Evolutionary conservation across 306 rosid species (phyloP), one percentile per base, ranked within the genome.

Genomic region (Carpinus fangiana): DNA sequence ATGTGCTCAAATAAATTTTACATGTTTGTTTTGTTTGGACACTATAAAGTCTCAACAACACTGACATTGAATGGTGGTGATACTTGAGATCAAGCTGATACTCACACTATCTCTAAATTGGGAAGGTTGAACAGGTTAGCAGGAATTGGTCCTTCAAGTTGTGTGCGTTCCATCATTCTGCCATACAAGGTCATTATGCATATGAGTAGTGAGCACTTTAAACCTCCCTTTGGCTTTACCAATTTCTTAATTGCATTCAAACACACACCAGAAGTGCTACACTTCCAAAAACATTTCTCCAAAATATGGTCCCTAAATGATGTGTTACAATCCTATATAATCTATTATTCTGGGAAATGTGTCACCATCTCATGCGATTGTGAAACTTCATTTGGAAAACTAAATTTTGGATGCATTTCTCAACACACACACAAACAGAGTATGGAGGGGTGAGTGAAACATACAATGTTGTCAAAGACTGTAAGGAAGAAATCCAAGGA

Each of bases 381-480:
- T n/a, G n/a, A n/a, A n/a, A n/a, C n/a, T n/a, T n/a, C n/a, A n/a
- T n/a, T n/a, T n/a, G n/a, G n/a, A n/a, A n/a, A n/a, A n/a, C n/a
- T n/a, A n/a, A n/a, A n/a, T n/a, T n/a, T n/a, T n/a, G n/a, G n/a
- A n/a, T n/a, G n/a, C n/a, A n/a, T n/a, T n/a, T n/a, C n/a, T n/a
- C n/a, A n/a, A n/a, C n/a, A n/a, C n/a, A n/a, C n/a, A n/a, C n/a
- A n/a, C n/a, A n/a, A n/a, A n/a, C n/a, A n/a, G n/a, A n/a, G n/a
- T n/a, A n/a, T n/a, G n/a, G n/a, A n/a, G n/a, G n/a, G n/a, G n/a
- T n/a, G n/a, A n/a, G n/a, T n/a, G n/a, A n/a, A n/a, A 65, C 88
- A 77, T 90, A 92, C 97, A 92, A 41, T 64, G 94, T 86, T 62
- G 85, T 90, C 73, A 92, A 72, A 54, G 79, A 67, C 69, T 47